Evolutionary conservation across 2,329 filamentous ascomycete species (phyloP), one percentile per base, ranked within the genome.

Genomic region (Lecanicillium sp.): DNA sequence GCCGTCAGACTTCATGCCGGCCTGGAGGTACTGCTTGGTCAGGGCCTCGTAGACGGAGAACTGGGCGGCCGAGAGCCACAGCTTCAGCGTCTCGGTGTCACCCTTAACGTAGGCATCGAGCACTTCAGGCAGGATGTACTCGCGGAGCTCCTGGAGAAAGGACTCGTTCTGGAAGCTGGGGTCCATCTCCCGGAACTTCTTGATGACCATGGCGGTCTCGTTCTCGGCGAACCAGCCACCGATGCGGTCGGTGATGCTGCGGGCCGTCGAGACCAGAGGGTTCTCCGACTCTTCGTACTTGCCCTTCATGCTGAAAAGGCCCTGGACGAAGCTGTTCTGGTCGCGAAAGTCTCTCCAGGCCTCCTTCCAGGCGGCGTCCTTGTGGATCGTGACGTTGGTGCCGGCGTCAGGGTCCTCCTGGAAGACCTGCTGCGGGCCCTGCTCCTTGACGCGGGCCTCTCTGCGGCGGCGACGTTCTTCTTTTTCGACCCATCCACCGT

Each of bases 161-260:
- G 90, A 87, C 67, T 98, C 93, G 57, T 95, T 79, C 64, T 96
- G 89, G 76, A 98, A 98, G 56, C 77, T 79, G 5, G 93, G 91
- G 59, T 98, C 93, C 81, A 97, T 96, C 59, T 90, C 81, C 39
- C 91, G 84, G 76, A 98, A 95, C 67, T 91, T 95, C 74, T 96
- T 97, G 72, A 97, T 95, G 29, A 98, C 93, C 78, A 85, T 86
- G 24, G 93, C 93, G 0, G 90, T 96, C 72, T 98, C 93, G 66
- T 97, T 98, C 68, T 98, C 93, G 53, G 93, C 93, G 57, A 98
- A 98, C 72, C 96, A 98, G 23, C 93, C 90, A 39, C 87, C 89
- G 32, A 98, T 83, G 50, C 86, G 82, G 66, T 98, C 93, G 26
- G 90, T 91, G 58, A 98, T 95, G 65, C 88, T 90, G 62, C 93